Base-by-base conservation (phyloP, 2,329 filamentous ascomycete species). In the Coleophoma cylindrospora region DNA sequence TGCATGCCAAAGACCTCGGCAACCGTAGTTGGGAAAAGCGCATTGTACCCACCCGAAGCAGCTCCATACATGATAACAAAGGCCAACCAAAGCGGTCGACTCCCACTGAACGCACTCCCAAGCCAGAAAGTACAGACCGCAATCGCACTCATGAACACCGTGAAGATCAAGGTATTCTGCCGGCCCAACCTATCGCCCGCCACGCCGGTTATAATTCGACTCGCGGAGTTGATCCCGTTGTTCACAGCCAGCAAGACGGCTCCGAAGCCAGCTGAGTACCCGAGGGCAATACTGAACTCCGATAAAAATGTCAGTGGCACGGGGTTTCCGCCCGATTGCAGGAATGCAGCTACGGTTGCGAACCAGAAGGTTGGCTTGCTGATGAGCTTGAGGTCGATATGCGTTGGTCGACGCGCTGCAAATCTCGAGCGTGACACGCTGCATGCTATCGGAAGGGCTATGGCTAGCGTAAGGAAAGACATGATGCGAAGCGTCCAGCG, bases 251-350 rank as follows among this genome's bases (percentile, higher is more conserved):
- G 62, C 15, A 76, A 59, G 12, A 67, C 67, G 32, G 74, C 73
- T 3, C 71, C 74, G 13, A 66, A 64, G 10, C 64, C 60, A 4
- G 71, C 62, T 0, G 63, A 66, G 50, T 69, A 67, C 1, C 75
- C 74, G 2, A 77, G 57, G 0, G 65, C 64, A 2, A 73, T 68
- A 9, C 68, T 71, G 55, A 76, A 77, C 13, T 73, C 72, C 0
- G 73, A 67, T 37, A 77, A 66, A 51, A 77, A 78, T 0, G 69
- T 68, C n/a, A 75, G 63, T 0, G 74, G 74, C 10, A 74, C 66
- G 45, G 70, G 67, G 40, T 73, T 69, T 4, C 71, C 73, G 41
- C 73, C 69, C 0, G 74, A 68, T 60, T 76, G 58, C 1, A 64
- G 48, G 13, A 73, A 69, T 2, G 68, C 70, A 1, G 69, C 71